Base-by-base conservation (phyloP, 345 rosid species). In the Gossypium anomalum region DNA sequence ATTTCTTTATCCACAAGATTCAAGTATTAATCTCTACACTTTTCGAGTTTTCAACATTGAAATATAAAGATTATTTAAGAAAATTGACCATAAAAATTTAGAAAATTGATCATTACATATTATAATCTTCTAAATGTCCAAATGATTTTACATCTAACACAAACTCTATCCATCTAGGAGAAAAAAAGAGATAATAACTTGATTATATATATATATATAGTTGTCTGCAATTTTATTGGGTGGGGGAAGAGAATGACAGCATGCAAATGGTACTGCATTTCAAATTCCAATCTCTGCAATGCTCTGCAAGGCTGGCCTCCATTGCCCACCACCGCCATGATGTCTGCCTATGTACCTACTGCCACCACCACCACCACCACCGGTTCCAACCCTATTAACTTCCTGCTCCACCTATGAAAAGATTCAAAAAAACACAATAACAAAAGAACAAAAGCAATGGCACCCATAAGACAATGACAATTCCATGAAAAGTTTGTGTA, bases 241-340 rank as follows among this genome's bases (percentile, higher is more conserved):
- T 58, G 34, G 63, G 20, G 57, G 10, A 2, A 16, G 71, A 22
- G 41, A 8, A 49, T 3, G 45, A 49, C 43, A 3, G 61, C 9
- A 57, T 57, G 62, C 62, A 11, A 70, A 22, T 19, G 13, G 6
- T 11, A 58, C 29, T 44, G 56, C 10, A 14, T 13, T 72, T 83
- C 86, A 86, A 78, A 76, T 79, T 77, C 89, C 89, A 77, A 83
- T 19, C 78, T 93, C 98, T 4, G 90, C 87, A 81, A 93, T 93
- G 89, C 90, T 93, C 69, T 85, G 88, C 56, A 91, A 88, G 79
- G 92, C 90, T 85, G 97, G 98, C 84, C 84, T 89, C 98, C 98
- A 93, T 52, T 85, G 92, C n/a, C 89, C 80, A 3, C 89, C 68
- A 13, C 76, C 81, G 9, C 80, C 77, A 62, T 79, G 43, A 29